Base-by-base conservation (phyloP, 352 stramenopile species). In the Phytophthora colocasiae region DNA sequence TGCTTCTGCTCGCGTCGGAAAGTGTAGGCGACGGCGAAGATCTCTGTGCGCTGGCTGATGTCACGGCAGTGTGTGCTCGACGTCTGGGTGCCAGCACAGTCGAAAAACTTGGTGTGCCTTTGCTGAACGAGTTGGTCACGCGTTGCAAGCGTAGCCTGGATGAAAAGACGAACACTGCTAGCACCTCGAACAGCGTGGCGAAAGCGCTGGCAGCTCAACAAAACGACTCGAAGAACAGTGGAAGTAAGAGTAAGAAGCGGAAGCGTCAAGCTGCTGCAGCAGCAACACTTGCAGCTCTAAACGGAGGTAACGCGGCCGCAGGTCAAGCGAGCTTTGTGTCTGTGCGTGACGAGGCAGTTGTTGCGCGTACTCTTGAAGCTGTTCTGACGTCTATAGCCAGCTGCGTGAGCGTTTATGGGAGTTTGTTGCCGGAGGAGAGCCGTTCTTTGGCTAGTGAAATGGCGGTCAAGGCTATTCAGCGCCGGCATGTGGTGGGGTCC, bases 191-290 rank as follows among this genome's bases (percentile, higher is more conserved):
- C 48, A 43, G 3, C 38, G 56, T 69, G 24, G 54, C 54, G 0
- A 65, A 75, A 58, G 63, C 58, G 0, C 24, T 70, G 36, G 51
- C 54, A 2, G 53, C 48, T 34, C 51, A 69, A 19, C 52, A 71
- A 15, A 71, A 63, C 4, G 66, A 67, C 43, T 38, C 43, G 3
- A 73, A 75, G 44, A 59, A 69, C 2, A 56, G 41, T 17, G 55
- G 58, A 47, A 72, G 46, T 24, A 95, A 93, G 61, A 87, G 81
- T 63, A 96, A 96, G 73, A 96, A 96, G 69, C 85, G 87, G 49
- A 93, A 93, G 73, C 87, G 87, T 34, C 81, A 91, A 53, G 73
- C 80, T 26, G 80, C 73, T 19, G 79, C 83, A 27, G 74, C 84
- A 49, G 77, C 89, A 15, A 71, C 76, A 8, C 60, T 81, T 2